Conservation (phyloP, 352 stramenopile species). For the Thalassiosira ordinaria region DNA sequence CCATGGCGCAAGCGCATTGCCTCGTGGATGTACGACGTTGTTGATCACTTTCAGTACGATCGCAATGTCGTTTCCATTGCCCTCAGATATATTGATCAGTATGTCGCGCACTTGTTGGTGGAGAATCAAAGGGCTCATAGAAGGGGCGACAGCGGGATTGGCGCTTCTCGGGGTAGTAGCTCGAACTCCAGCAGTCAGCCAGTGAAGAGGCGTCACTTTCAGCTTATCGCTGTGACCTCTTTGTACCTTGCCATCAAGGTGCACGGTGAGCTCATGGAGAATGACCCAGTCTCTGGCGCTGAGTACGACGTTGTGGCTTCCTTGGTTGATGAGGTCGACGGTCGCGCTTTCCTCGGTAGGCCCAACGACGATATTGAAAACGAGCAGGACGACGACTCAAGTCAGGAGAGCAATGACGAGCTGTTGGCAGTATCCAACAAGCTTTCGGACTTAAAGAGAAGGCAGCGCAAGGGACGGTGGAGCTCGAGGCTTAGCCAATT, state of each 20-base stretch:
- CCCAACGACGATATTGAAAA: neutral
- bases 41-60: conserved; percentile 78
- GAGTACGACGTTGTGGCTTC: conserved; percentile 29
- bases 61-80: conserved; percentile 70
- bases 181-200: neutral
- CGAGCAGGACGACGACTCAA: conserved; percentile 7
- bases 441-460: conserved; percentile 41
- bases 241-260: conserved; percentile 79
- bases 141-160: neutral
- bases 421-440: conserved; percentile 38
- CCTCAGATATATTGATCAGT: conserved; percentile 70
- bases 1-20: conserved; percentile 58
- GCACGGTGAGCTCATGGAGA: conserved; percentile 47
- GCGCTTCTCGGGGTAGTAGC: neutral
- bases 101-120: conserved; percentile 37
- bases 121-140: conserved; percentile 3
- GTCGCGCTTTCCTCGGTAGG: conserved; percentile 20
- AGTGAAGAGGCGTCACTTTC: conserved; percentile 75
- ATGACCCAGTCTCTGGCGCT: conserved; percentile 23
- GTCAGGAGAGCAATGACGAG: conserved; percentile 41
- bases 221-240: conserved; percentile 75
- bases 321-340: conserved; percentile 44
- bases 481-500: conserved; percentile 11
- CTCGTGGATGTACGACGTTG: conserved; percentile 79
- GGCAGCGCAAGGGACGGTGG: conserved; percentile 31